Conservation (phyloP, 768 basidiomycete species). For the Terana coerulea region DNA sequence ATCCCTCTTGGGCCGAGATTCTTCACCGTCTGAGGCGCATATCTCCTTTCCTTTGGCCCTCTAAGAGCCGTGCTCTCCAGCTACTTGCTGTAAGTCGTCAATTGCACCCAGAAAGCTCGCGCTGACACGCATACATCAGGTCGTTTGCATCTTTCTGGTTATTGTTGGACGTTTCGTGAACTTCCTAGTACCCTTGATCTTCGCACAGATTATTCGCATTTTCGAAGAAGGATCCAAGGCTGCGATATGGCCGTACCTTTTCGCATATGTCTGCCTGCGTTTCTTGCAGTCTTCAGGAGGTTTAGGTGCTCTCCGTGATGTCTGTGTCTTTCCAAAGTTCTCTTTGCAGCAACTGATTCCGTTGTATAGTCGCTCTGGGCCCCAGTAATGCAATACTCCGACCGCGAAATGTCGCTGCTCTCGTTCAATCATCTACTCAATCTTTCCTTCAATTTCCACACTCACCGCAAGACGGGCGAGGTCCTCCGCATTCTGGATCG, state of each 20-base stretch:
- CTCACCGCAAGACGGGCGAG: slow-evolving; percentile 80
- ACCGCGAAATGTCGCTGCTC: slow-evolving; percentile 81
- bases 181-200: slow-evolving; percentile 61
- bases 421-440: slow-evolving; percentile 87
- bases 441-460: slow-evolving; percentile 82
- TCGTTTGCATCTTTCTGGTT: slow-evolving; percentile 67
- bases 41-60: slow-evolving; percentile 83
- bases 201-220: slow-evolving; percentile 60
- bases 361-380: slow-evolving; percentile 63
- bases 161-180: slow-evolving; percentile 76
- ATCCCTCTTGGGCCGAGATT: slow-evolving; percentile 72
- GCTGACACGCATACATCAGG: slow-evolving; percentile 31
- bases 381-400: slow-evolving; percentile 87
- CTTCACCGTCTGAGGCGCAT: slow-evolving; percentile 61
- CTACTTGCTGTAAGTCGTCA: slow-evolving; percentile 53
- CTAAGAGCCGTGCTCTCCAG: slow-evolving; percentile 61
- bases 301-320: slow-evolving; percentile 56
- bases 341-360: neutral
- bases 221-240: slow-evolving; percentile 43
- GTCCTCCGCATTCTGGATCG: slow-evolving; percentile 78
- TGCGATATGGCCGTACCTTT: slow-evolving; percentile 63
- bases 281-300: slow-evolving; percentile 79
- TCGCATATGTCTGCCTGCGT: slow-evolving; percentile 63
- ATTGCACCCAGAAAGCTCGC: slow-evolving; percentile 6
- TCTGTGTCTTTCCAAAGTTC: slow-evolving; percentile 10